Base-by-base conservation (phyloP, 2,329 filamentous ascomycete genomes). In the Dendryphion nanum region DNA sequence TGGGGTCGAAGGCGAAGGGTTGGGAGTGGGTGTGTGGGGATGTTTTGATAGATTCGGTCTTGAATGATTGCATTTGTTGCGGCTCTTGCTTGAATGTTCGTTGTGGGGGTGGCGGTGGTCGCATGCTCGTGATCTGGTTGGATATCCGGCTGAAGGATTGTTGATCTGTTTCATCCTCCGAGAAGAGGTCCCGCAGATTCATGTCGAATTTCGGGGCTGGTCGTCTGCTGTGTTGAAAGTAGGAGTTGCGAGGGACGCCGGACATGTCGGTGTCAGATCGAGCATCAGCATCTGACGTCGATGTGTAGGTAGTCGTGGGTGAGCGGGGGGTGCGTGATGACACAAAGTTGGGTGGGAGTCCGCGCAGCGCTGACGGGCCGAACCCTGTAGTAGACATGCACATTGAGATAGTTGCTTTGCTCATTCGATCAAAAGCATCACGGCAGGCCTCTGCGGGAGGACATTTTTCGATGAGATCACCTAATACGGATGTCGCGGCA, bases 351-450 rank as follows among this genome's bases (percentile, higher is more conserved):
- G 36, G 24, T 21, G 50, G 51, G 21, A 57, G 39, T 4, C 49
- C 42, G 4, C 52, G 56, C 18, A 64, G 49, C 4, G 61, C 60
- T 37, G 64, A 61, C 18, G 65, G 53, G 13, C 86, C 87, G 48
- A 94, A 94, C 0, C 88, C 88, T 14, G 86, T 90, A 1, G 85
- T 91, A 2, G 85, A 87, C 62, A 90, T 84, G 51, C 87, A 89
- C 90, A 96, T 96, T 60, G 91, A 88, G 34, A 97, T 86, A 0
- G 91, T 97, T 7, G 90, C 90, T 69, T 93, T 95, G 55, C 88
- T 90, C 71, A 95, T 97, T 26, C 91, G 81, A 54, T 95, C 88
- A 61, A 97, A 96, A 1, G 93, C 90, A 63, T 97, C 90, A 12
- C 89, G 82, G 63, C 91, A 97, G 8, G 90, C 89, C 72, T 96